Percentiles rank a stretch among this genome's conserved stretches.
Conservation (phyloP, 805 yeast genomes). For the Barnettozyma californica region DNA sequence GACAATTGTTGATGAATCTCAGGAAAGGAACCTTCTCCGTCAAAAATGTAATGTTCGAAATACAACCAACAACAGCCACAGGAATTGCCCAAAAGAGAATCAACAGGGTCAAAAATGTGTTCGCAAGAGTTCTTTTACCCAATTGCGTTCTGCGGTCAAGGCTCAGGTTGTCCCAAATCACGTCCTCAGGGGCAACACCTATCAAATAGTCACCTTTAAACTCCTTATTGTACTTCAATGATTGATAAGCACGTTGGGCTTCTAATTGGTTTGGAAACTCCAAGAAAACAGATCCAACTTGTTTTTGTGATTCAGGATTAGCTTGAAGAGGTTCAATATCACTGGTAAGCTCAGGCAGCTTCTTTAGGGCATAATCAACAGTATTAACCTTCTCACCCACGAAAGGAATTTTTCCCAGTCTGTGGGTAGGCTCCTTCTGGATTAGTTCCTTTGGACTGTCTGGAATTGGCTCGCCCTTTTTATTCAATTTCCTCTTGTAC, state of each 20-base stretch:
- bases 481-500: conserved; percentile 46
- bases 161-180: conserved; percentile 76
- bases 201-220: conserved; percentile 39
- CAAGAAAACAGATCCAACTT: conserved; percentile 51
- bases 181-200: conserved; percentile 74
- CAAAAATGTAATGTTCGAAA: conserved; percentile 78
- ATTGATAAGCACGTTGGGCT: conserved; percentile 84
- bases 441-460: conserved; percentile 62
- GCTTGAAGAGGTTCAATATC: conserved; percentile 58
- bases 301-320: conserved; percentile 43
- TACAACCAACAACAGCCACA: conserved; percentile 93
- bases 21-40: conserved; percentile 70
- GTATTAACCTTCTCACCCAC: conserved; percentile 85
- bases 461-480: conserved; percentile 49
- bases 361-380: conserved; percentile 63
- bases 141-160: conserved; percentile 52
- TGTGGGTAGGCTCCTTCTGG: conserved; percentile 81
- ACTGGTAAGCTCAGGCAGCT: conserved; percentile 61
- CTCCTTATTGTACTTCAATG: conserved; percentile 49
- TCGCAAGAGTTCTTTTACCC: conserved; percentile 52
- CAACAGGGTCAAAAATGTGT: conserved; percentile 55
- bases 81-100: conserved; percentile 95
- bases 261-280: conserved; percentile 83
- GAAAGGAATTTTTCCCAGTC: conserved; percentile 53
- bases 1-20: conserved; percentile 70